A percentile compares a stretch with the other conserved stretches of the same genome.
phyloP scores from a whole-genome alignment of 345 rosid genomes.

The Eucalyptus sp. region DNA sequence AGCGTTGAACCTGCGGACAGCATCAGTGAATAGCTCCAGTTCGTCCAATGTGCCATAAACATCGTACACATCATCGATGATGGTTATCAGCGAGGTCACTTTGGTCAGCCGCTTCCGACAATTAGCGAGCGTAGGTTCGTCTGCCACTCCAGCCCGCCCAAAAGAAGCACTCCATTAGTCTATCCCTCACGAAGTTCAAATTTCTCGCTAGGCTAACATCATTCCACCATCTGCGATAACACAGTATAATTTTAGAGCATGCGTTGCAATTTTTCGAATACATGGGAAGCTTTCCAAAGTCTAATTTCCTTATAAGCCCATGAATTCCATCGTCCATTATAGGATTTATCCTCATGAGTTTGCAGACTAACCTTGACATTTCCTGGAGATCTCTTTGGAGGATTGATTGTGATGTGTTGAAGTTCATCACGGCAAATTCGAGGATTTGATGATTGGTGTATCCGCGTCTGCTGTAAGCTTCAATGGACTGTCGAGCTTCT shows the following conservation, averaged over 20 bases:
- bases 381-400: constrained; percentile 16
- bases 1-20: constrained; percentile 9
- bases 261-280: background rate
- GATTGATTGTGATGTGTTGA: constrained; percentile 17
- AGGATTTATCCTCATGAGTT: background rate
- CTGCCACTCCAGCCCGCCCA: constrained; percentile 14
- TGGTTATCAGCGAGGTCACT: constrained; percentile 6
- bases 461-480: background rate
- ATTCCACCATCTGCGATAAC: constrained; percentile 24
- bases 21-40: constrained; percentile 17
- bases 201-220: constrained; percentile 1
- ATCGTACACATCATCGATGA: constrained; percentile 28
- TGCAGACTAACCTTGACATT: background rate
- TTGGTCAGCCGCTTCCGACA: constrained; percentile 17
- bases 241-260: background rate
- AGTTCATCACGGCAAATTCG: constrained; percentile 20
- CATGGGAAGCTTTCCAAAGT: background rate
- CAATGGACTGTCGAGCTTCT: constrained; percentile 21
- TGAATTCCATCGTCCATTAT: background rate
- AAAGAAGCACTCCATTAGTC: constrained; percentile 35
- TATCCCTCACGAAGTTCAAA: constrained; percentile 24
- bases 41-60: constrained; percentile 26
- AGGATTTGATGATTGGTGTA: background rate
- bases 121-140: constrained; percentile 4
- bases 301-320: background rate